Percentiles rank a stretch among this genome's conserved stretches.
phyloP scores from a whole-genome alignment of 805 yeast genomes.

The Scheffersomyces amazonensis region DNA sequence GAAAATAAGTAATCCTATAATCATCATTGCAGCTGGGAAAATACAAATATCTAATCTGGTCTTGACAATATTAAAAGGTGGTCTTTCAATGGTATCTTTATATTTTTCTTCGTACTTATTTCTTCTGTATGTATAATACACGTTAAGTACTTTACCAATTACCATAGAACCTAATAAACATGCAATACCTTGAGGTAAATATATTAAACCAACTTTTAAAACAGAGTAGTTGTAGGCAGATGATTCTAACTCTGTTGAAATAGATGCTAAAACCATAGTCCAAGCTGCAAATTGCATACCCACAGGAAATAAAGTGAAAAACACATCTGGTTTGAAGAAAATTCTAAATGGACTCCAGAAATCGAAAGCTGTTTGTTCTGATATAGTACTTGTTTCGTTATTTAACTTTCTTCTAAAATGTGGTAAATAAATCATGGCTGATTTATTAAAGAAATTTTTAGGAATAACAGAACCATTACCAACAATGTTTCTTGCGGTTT shows the following conservation, averaged over 20 bases:
- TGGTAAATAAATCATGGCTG: constrained; percentile 42
- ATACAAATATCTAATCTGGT: constrained; percentile 49
- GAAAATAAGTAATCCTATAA: constrained; percentile 31
- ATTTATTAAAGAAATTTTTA: constrained; percentile 30
- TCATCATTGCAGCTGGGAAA: constrained; percentile 36
- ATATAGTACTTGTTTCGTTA: constrained; percentile 22
- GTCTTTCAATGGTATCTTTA: constrained; percentile 17
- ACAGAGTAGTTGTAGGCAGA: constrained; percentile 48
- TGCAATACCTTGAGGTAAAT: constrained; percentile 71
- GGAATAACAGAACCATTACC: constrained; percentile 75
- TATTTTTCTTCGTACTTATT: constrained; percentile 21
- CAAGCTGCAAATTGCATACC: constrained; percentile 67
- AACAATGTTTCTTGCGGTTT: constrained; percentile 67
- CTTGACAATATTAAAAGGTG: constrained; percentile 51
- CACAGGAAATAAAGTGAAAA: constrained; percentile 50
- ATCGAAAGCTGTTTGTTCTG: constrained; percentile 13
- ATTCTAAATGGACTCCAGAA: constrained; percentile 41
- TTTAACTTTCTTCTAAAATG: constrained; percentile 24
- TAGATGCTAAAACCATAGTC: constrained; percentile 66
- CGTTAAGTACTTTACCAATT: constrained; percentile 58
- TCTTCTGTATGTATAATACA: constrained; percentile 39
- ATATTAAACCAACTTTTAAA: constrained; percentile 65
- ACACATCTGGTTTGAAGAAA: constrained; percentile 41
- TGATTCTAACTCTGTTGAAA: constrained; percentile 52
- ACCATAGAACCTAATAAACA: constrained; percentile 58